A percentile compares a stretch with the other conserved stretches of the same genome.
These are phyloP conservation scores for Lanzia echinophila DNA, from an alignment of 2,329 filamentous ascomycete genomes.

Conservation along the genomic window DNA sequence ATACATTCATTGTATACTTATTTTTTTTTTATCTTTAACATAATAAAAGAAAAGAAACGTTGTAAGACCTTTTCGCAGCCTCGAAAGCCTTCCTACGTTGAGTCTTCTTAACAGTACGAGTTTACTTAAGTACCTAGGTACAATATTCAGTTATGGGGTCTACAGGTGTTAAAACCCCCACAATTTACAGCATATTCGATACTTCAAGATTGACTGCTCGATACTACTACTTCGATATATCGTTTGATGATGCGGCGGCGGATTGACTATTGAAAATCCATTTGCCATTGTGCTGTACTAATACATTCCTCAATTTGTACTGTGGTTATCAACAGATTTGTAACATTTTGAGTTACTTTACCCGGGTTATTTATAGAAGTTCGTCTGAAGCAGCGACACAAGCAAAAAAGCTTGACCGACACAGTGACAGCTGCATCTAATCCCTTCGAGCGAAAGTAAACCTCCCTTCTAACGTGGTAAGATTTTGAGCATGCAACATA, in stretches of 20 bases:
- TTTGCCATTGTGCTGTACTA: too few species aligned
- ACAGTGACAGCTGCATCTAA: background rate
- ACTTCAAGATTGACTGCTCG: too few species aligned
- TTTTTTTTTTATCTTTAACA: too few species aligned
- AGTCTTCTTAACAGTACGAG: background rate
- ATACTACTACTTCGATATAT: too few species aligned
- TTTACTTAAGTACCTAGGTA: background rate
- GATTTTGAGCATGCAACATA: background rate
- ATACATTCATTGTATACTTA: too few species aligned
- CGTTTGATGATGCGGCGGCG: too few species aligned
- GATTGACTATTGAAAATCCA: background rate
- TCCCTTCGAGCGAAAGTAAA: background rate
- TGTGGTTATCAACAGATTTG: too few species aligned
- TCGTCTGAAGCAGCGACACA: background rate
- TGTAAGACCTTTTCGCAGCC: background rate
- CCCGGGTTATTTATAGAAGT: too few species aligned
- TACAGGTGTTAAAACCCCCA: background rate
- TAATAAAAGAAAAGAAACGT: too few species aligned
- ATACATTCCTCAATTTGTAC: too few species aligned
- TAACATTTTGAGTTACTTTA: too few species aligned
- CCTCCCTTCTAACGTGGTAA: background rate
- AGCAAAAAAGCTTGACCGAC: slow-evolving; percentile 1
- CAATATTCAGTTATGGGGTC: background rate
- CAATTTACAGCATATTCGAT: too few species aligned
- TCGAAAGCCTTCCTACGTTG: background rate